These are phyloP conservation scores for Vitis amurensis DNA, from an alignment of 164 flowering plant genomes.

Conservation along the genomic window DNA sequence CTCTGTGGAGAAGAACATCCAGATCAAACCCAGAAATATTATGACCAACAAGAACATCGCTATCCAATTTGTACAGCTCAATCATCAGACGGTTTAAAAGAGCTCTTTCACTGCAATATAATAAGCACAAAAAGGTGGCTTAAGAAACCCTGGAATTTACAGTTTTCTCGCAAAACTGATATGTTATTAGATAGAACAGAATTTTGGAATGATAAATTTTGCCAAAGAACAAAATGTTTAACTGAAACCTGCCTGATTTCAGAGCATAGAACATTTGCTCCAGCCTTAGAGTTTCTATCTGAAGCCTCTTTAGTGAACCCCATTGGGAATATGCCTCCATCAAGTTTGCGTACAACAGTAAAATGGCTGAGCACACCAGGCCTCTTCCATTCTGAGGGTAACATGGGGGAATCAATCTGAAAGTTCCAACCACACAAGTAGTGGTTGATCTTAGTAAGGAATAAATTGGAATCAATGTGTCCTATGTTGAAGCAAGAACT, in stretches of 20 bases:
- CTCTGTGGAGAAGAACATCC: constrained; percentile 91
- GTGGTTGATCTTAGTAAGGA: not conserved
- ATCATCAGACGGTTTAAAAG: constrained; percentile 77
- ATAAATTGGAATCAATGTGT: not conserved
- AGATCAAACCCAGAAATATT: constrained; percentile 97
- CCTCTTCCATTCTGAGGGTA: constrained; percentile 79
- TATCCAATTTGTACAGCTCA: constrained; percentile 80
- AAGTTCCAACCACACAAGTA: constrained; percentile 21
- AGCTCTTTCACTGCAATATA: constrained; percentile 86
- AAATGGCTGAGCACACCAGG: constrained; percentile 80
- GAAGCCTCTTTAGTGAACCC: constrained; percentile 73
- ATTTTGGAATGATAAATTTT: not conserved
- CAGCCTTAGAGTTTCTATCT: constrained; percentile 71
- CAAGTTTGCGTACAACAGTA: constrained; percentile 87
- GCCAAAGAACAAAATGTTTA: not conserved
- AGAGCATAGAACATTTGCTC: constrained; percentile 46
- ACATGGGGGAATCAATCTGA: constrained; percentile 93
- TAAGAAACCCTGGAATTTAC: no score
- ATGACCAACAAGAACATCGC: constrained; percentile 95
- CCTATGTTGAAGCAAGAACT: not conserved
- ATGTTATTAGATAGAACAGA: not conserved
- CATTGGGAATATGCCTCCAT: constrained; percentile 86
- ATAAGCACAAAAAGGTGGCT: constrained; percentile 3
- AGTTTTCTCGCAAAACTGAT: not conserved
- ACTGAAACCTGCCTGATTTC: constrained; percentile 69